These are phyloP conservation scores for Hanseniaspora hatyaiensis DNA, from an alignment of 805 yeast species.

Conservation along the genomic window DNA sequence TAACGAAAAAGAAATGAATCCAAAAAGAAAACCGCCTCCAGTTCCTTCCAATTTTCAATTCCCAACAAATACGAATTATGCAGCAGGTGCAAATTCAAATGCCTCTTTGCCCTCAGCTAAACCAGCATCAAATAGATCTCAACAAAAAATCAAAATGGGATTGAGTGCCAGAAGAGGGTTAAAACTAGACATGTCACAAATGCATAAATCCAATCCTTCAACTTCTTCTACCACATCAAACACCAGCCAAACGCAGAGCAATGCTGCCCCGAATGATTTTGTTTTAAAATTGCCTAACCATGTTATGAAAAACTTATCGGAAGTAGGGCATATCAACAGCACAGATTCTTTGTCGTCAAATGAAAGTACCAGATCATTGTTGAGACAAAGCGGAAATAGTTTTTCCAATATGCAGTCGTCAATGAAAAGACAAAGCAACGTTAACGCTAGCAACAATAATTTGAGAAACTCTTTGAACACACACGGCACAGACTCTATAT, in stretches of 20 bases:
- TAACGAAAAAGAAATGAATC: constrained; percentile 16
- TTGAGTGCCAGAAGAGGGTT: constrained; percentile 77
- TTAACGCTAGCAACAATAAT: not conserved
- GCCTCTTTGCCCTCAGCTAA: too few relatives aligned
- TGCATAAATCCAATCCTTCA: constrained; percentile 3
- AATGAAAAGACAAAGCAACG: not conserved
- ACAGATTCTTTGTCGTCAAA: constrained; percentile 9
- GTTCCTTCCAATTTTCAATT: constrained; percentile 20
- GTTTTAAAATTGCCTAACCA: constrained; percentile 5
- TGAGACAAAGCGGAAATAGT: not conserved
- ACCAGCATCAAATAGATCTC: constrained; percentile 55
- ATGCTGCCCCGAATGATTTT: too few relatives aligned
- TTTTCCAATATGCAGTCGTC: not conserved
- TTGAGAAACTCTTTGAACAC: constrained; percentile 17
- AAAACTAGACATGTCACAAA: constrained; percentile 36
- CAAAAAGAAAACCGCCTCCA: constrained; percentile 28
- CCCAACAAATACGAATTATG: constrained; percentile 13
- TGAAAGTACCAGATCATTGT: not conserved
- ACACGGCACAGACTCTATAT: constrained; percentile 21
- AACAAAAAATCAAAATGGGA: constrained; percentile 71
- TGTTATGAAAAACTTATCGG: not conserved
- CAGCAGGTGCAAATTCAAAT: too few relatives aligned
- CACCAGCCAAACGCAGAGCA: too few relatives aligned
- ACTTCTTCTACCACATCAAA: constrained; percentile 2
- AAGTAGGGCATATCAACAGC: too few relatives aligned